Conservation (phyloP, 345 rosid species). For the Gossypium mustelinum region DNA sequence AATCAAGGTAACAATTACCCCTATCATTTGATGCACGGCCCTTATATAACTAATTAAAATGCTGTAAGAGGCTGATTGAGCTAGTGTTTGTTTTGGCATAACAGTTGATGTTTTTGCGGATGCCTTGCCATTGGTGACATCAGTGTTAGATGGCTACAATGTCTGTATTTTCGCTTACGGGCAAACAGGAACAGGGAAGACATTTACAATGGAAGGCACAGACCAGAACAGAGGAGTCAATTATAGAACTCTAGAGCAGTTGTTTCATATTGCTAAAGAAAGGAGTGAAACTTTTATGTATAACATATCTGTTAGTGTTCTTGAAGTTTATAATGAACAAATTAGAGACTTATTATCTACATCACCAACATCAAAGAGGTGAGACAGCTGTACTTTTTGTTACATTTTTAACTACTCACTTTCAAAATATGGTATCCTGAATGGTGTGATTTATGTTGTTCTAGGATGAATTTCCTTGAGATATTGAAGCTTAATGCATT, state of each 20-base stretch:
- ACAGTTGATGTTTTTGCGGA: slow-evolving; percentile 90
- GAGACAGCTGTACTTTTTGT: slow-evolving; percentile 15
- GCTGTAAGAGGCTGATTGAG: slow-evolving; percentile 8
- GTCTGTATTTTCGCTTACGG: slow-evolving; percentile 98
- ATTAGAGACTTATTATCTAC: slow-evolving; percentile 86
- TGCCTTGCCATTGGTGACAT: slow-evolving; percentile 83
- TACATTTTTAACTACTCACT: background rate
- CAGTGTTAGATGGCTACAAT: slow-evolving; percentile 92
- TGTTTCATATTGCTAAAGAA: slow-evolving; percentile 70
- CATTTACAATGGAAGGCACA: slow-evolving; percentile 97
- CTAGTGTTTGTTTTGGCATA: slow-evolving; percentile 10
- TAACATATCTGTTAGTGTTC: slow-evolving; percentile 80
- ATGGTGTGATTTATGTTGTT: background rate
- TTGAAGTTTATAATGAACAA: slow-evolving; percentile 97
- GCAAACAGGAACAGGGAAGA: slow-evolving; percentile 98
- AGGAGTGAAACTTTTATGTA: slow-evolving; percentile 70
- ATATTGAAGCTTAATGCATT: background rate
- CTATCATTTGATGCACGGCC: background rate
- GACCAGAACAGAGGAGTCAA: slow-evolving; percentile 87
- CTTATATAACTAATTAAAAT: background rate
- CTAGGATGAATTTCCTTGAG: slow-evolving; percentile 3
- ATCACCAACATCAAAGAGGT: slow-evolving; percentile 77
- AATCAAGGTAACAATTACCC: slow-evolving; percentile 62
- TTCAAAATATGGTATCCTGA: background rate
- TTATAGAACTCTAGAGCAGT: slow-evolving; percentile 79